Conservation (phyloP, 331 rosid genomes). For the Pyracantha coccinea region DNA sequence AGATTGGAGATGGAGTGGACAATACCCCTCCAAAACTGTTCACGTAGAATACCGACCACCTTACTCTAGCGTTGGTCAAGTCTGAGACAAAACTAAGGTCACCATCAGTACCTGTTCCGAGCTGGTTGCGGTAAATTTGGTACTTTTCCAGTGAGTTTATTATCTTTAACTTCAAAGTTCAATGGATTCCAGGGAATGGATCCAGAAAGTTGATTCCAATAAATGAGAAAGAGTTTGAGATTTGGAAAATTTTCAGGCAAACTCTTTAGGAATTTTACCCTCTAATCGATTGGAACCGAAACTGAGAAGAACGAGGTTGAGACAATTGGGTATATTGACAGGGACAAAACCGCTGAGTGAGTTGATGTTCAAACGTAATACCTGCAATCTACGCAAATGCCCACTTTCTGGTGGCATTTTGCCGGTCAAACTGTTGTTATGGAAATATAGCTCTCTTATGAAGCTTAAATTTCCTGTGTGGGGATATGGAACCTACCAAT, state of each 20-base stretch:
- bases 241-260: neutral
- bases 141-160: neutral
- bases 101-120: neutral
- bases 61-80: neutral
- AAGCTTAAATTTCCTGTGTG: neutral
- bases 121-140: neutral
- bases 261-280: too few relatives aligned
- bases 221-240: neutral
- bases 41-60: neutral
- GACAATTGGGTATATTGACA: too few relatives aligned
- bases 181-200: neutral
- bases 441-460: neutral
- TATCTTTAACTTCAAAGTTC: neutral
- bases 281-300: too few relatives aligned
- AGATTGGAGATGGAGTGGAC: neutral
- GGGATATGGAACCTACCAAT: neutral
- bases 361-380: too few relatives aligned
- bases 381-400: too few relatives aligned
- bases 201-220: neutral
- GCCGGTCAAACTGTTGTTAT: neutral
- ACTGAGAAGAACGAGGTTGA: too few relatives aligned
- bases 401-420: too few relatives aligned
- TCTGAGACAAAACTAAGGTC: neutral
- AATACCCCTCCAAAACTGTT: neutral
- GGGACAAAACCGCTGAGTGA: too few relatives aligned